Evolutionary conservation across 2,329 filamentous ascomycete species (phyloP), one percentile per base, ranked within the genome.

Genomic region (Microdochium paspali): DNA sequence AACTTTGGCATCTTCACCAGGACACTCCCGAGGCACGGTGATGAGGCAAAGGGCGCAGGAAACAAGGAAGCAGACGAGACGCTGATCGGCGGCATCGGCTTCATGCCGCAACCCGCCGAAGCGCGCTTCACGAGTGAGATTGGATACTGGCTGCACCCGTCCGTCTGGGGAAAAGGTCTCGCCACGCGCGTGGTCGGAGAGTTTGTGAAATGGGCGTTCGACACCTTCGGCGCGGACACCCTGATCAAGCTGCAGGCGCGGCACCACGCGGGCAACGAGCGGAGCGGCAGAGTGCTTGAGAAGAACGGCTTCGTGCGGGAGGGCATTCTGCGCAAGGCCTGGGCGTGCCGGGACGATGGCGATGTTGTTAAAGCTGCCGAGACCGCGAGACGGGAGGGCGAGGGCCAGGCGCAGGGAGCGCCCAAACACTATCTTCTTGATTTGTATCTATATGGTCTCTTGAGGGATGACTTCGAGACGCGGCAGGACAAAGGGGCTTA

Each of bases 401-500:
- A 21, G 35, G n/a, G 3, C n/a, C 4, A 40, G 15, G 15, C 35
- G 18, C 6, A n/a, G 15, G 6, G 13, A 21, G 10, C 35, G 18
- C 15, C 35, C 15, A 40, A 40, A 20, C 35, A 40, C 4, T 40
- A 40, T 20, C 5, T 45, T 12, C 26, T 31, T 6, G 26, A 45
- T 23, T 15, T 24, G 26, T 12, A 21, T n/a, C 31, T 45, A 3
- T 45, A 31, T 21, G 44, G 44, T 13, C 44, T 45, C 25, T 20
- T 45, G 23, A 10, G 44, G 7, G 44, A 32, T 24, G 44, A 45
- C 23, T 24, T 45, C 21, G 44, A 30, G 44, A n/a, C n/a, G n/a
- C n/a, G n/a, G 44, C 26, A 28, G 26, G 26, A 7, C 26, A 28
- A 13, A 28, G 26, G 7, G 26, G n/a, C n/a, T n/a, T n/a, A n/a